These are phyloP conservation scores for Dactylonectria macrodidyma DNA, from an alignment of 2,329 filamentous ascomycete species.

Conservation along the genomic window DNA sequence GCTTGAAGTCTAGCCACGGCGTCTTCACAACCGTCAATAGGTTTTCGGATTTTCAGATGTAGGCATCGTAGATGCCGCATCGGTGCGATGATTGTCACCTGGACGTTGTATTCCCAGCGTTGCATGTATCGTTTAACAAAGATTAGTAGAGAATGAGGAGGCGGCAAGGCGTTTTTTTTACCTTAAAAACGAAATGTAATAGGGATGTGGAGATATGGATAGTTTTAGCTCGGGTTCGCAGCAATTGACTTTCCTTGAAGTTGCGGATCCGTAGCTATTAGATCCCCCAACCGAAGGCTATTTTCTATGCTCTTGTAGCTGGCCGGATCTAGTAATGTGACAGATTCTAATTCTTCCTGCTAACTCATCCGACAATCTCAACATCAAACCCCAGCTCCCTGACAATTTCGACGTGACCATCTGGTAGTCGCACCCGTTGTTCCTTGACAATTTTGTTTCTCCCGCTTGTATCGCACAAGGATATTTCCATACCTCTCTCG, in stretches of 20 bases:
- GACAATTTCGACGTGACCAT: conserved; percentile 1
- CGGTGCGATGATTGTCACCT: too few species aligned
- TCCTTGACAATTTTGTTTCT: conserved; percentile 1
- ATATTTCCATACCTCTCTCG: conserved; percentile 6
- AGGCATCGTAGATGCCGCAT: too few species aligned
- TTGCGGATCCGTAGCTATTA: neutral
- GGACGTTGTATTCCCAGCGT: too few species aligned
- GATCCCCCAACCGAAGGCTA: neutral
- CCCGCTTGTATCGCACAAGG: conserved; percentile 2
- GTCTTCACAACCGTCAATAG: too few species aligned
- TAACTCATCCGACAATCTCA: conserved; percentile 2
- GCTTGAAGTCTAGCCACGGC: too few species aligned
- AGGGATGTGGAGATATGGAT: too few species aligned
- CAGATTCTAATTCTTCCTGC: conserved; percentile 1
- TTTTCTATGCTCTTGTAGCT: conserved; percentile 2
- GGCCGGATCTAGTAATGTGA: neutral
- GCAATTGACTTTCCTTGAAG: conserved; percentile 2
- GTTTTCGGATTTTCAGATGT: too few species aligned
- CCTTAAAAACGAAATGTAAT: neutral
- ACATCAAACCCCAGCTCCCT: conserved; percentile 4
- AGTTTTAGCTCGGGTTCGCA: neutral
- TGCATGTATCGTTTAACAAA: too few species aligned
- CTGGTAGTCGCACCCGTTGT: neutral
- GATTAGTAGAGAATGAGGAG: too few species aligned
- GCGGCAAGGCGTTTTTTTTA: too few species aligned